Evolutionary conservation across 306 rosid genomes (phyloP).

Genomic region (Corylus avellana): DNA sequence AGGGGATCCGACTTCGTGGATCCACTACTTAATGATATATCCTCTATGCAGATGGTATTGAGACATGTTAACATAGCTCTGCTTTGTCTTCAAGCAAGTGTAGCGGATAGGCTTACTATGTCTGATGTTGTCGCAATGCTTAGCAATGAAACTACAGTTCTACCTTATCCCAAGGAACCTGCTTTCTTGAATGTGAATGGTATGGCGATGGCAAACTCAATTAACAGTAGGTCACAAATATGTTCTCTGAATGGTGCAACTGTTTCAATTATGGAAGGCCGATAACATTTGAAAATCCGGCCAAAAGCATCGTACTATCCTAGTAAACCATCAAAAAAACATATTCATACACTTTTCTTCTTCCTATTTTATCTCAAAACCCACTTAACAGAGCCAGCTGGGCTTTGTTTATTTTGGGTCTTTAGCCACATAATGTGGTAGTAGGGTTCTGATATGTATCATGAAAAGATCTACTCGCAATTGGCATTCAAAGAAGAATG

Average conservation of each 20-base stretch:
- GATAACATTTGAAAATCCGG: not conserved
- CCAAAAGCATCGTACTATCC: not conserved
- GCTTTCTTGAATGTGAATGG: not conserved
- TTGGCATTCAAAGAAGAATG: no score
- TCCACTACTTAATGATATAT: not conserved
- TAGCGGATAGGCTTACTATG: constrained; percentile 37
- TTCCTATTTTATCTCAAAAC: no score
- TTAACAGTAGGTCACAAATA: not conserved
- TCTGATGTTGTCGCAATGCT: constrained; percentile 31
- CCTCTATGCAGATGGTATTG: not conserved
- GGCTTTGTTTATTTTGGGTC: not conserved
- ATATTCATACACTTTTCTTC: no score
- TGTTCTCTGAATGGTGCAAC: constrained; percentile 5
- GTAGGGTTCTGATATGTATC: no score
- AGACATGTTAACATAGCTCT: constrained; percentile 36
- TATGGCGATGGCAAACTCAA: not conserved
- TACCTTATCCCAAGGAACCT: constrained; percentile 8
- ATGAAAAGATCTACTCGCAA: no score
- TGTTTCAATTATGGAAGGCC: not conserved
- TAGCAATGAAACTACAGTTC: constrained; percentile 6
- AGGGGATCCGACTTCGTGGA: constrained; percentile 27
- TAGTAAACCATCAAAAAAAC: no score
- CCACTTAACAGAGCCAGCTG: no score
- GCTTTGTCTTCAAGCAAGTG: constrained; percentile 38
- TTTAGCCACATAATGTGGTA: not conserved